Evolutionary conservation across 805 yeast species (phyloP), one percentile per base, ranked within the genome.

Genomic region (Metahyphopichia silvanorum): DNA sequence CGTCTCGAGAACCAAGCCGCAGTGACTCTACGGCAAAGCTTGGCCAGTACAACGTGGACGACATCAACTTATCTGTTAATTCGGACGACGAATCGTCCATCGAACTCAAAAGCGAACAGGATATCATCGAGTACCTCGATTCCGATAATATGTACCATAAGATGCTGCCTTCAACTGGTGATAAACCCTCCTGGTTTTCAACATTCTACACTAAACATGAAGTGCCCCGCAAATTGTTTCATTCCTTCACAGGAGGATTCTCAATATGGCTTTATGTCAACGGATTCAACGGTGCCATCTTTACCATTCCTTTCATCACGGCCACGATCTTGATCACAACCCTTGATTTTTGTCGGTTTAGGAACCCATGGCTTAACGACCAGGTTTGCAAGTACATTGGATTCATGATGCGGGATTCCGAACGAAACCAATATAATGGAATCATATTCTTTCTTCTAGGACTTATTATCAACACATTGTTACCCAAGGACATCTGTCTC

Each of bases 401-500:
- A 8, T 16, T 16, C 21, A 27, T 27, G 2, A 27, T 27, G 30
- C 10, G 30, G 13, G 19, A 9, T 11, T 27, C 30, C 2, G 30
- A 27, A 12, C 10, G 8, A 15, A 8, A 27, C n/a, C 14, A 12
- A 10, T 27, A 27, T 12, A 27, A 27, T 14, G 30, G 30, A n/a
- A 27, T 15, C 12, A 27, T 27, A n/a, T 27, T 13, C 30, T 27
- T 27, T 14, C 30, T 27, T n/a, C 5, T 19, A 8, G 30, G 30
- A 7, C 21, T 27, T 6, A 17, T 19, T 6, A n/a, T 27, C 21
- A 27, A 17, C 12, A 17, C 21, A 20, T 13, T 27, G 5, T 10
- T 27, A n/a, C 30, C 21, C 8, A 27, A 27, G 12, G 30, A 27
- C 17, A 11, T 27, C 14, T 27, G 30, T 16, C 15, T 27, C n/a